These are phyloP conservation scores for Ustilago nuda DNA, from an alignment of 1,284 basidiomycete species.

Conservation along the genomic window DNA sequence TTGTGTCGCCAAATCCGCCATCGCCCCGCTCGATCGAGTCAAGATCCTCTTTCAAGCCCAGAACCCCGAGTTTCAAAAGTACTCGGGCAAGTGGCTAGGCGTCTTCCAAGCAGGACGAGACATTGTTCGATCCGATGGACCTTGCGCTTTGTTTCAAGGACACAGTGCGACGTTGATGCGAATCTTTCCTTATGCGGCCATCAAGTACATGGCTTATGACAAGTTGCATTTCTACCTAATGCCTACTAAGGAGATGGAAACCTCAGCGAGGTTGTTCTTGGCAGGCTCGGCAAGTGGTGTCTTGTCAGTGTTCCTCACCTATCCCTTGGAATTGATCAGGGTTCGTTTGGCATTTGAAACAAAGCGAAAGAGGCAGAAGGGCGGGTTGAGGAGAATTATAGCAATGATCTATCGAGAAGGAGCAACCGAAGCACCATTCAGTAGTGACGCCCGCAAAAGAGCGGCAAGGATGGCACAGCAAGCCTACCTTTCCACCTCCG, in stretches of 20 bases:
- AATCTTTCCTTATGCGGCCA: slow-evolving; percentile 92
- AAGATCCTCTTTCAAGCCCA: slow-evolving; percentile 99
- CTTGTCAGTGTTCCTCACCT: slow-evolving; percentile 88
- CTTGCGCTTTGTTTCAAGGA: slow-evolving; percentile 89
- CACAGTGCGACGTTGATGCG: slow-evolving; percentile 85
- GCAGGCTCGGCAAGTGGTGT: slow-evolving; percentile 90
- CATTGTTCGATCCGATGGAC: slow-evolving; percentile 81
- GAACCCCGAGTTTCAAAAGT: slow-evolving; percentile 93
- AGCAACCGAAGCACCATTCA: slow-evolving; percentile 62
- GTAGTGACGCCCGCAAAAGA: slow-evolving; percentile 57
- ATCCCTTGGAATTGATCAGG: slow-evolving; percentile 93
- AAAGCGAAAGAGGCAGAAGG: slow-evolving; percentile 69
- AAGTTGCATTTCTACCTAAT: slow-evolving; percentile 83
- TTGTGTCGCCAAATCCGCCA: slow-evolving; percentile 94
- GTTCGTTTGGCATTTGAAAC: slow-evolving; percentile 95
- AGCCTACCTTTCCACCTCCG: slow-evolving; percentile 48
- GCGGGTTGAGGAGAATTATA: slow-evolving; percentile 57
- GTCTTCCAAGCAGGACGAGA: slow-evolving; percentile 82
- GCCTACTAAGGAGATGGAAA: slow-evolving; percentile 83
- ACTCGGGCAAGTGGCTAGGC: slow-evolving; percentile 86
- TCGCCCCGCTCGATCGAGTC: slow-evolving; percentile 95
- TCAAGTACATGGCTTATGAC: slow-evolving; percentile 99
- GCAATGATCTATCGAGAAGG: slow-evolving; percentile 66
- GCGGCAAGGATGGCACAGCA: slow-evolving; percentile 72
- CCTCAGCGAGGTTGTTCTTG: slow-evolving; percentile 83